Conservation (phyloP, 2,329 filamentous ascomycete genomes). For the Cercospora sojina region DNA sequence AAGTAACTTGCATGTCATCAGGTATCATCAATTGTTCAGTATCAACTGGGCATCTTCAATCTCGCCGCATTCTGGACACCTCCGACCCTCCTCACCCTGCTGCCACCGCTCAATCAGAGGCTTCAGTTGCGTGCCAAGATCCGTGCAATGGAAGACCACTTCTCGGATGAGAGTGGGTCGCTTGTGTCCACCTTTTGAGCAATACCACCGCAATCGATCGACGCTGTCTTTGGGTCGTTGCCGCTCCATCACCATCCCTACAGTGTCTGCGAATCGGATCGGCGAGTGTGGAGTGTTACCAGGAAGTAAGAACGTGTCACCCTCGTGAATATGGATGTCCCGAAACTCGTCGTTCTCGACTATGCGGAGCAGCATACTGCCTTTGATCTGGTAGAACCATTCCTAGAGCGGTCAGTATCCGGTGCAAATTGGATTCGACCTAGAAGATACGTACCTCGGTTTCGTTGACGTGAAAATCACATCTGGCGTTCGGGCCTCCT, state of each 20-base stretch:
- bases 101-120: conserved; percentile 80
- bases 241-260: conserved; percentile 92
- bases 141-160: conserved; percentile 79
- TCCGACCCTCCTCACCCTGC: conserved; percentile 65
- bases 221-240: conserved; percentile 66
- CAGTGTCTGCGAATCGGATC: conserved; percentile 85
- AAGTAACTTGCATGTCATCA: background rate
- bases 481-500: conserved; percentile 90
- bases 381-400: conserved; percentile 96
- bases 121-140: conserved; percentile 93
- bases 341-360: conserved; percentile 71
- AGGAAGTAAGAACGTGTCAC: conserved; percentile 89
- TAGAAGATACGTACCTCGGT: conserved; percentile 48
- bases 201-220: conserved; percentile 91
- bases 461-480: conserved; percentile 96
- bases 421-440: no score
- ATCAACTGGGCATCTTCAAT: conserved; percentile 16
- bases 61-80: conserved; percentile 69
- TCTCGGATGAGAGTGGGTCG: conserved; percentile 67
- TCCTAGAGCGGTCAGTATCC: conserved; percentile 55
- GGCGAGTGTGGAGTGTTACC: conserved; percentile 91
- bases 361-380: conserved; percentile 89
- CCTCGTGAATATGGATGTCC: conserved; percentile 86
- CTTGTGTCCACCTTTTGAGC: conserved; percentile 58
- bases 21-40: background rate